Base-by-base conservation (phyloP, 2,329 filamentous ascomycete genomes). In the Alternaria sp. region DNA sequence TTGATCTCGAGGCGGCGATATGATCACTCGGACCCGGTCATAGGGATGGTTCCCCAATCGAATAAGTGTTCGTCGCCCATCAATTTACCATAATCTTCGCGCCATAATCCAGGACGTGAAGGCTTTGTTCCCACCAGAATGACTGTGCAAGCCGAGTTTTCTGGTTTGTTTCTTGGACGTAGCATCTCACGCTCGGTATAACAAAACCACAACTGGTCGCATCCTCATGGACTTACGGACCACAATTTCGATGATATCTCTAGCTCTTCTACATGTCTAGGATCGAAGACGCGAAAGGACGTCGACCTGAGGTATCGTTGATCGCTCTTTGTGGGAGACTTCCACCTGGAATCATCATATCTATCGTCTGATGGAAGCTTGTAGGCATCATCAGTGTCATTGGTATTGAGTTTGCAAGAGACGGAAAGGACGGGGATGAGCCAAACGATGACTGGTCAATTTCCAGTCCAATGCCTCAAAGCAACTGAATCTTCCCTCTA, bases 221-320 rank as follows among this genome's bases (percentile, higher is more conserved):
- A 19, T 72, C 32, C 70, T 72, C 51, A 17, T 17, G 36, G 36
- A 17, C 58, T 71, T 13, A 65, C 64, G 13, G 65, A 72, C 57
- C 45, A 67, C n/a, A 23, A 49, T 5, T 74, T 72, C 49, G 71
- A 74, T 23, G 60, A 61, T 5, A 46, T 59, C 9, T 45, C 66
- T 9, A 57, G 54, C 36, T 54, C 62, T 4, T 56, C 65, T 46
- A 51, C 15, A n/a, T 40, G 32, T 17, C 17, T 60, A 57, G 21
- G 15, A 60, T 2, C 59, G 50, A 59, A 32, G 17, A 40, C 36
- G 9, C 36, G 15, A 17, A 40, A 17, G 9, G n/a, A 11, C 36
- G 3, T 40, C 36, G 15, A 40, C 36, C 36, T 2, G 36, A 40
- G n/a, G 0, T 3, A 40, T 1, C 8, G 36, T 40, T 40, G 0